Percentiles rank a stretch among this genome's conserved stretches.
These are phyloP conservation scores for Spathaspora girioi DNA, from an alignment of 805 yeast genomes.

Conservation along the genomic window DNA sequence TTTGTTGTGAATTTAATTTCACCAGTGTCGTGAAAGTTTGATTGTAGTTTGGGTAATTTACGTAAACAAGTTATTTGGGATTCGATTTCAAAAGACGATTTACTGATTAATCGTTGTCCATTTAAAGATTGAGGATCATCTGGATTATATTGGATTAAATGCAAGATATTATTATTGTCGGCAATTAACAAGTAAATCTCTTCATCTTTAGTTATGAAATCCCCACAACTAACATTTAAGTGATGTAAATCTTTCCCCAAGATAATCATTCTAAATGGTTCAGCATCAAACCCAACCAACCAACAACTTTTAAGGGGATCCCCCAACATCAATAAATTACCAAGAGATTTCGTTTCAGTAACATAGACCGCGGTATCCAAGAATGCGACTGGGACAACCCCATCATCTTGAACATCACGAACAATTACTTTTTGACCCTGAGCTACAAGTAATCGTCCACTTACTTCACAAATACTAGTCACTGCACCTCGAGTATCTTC, in stretches of 20 bases:
- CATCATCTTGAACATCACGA: conserved; percentile 81
- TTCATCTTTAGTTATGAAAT: conserved; percentile 69
- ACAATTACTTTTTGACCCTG: conserved; percentile 85
- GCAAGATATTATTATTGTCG: conserved; percentile 65
- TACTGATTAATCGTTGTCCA: conserved; percentile 71
- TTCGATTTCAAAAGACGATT: conserved; percentile 69
- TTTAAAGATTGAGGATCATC: conserved; percentile 80
- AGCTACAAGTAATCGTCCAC: conserved; percentile 77
- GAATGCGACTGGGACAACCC: conserved; percentile 92
- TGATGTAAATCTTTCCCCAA: conserved; percentile 70
- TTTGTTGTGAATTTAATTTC: conserved; percentile 15
- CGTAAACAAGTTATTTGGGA: conserved; percentile 54
- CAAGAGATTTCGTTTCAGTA: conserved; percentile 75
- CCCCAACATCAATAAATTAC: conserved; percentile 76
- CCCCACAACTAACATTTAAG: conserved; percentile 67
- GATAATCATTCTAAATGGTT: conserved; percentile 82
- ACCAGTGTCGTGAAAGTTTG: conserved; percentile 17
- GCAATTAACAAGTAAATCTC: conserved; percentile 64
- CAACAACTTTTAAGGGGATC: conserved; percentile 76
- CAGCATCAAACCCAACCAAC: conserved; percentile 88
- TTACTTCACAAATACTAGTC: conserved; percentile 68
- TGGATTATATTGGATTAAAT: conserved; percentile 82
- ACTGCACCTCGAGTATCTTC: conserved; percentile 85
- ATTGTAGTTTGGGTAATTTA: conserved; percentile 37
- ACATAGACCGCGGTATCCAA: conserved; percentile 80